Evolutionary conservation across 148 eudicot species (phyloP).

Genomic region (Cornus kousa): DNA sequence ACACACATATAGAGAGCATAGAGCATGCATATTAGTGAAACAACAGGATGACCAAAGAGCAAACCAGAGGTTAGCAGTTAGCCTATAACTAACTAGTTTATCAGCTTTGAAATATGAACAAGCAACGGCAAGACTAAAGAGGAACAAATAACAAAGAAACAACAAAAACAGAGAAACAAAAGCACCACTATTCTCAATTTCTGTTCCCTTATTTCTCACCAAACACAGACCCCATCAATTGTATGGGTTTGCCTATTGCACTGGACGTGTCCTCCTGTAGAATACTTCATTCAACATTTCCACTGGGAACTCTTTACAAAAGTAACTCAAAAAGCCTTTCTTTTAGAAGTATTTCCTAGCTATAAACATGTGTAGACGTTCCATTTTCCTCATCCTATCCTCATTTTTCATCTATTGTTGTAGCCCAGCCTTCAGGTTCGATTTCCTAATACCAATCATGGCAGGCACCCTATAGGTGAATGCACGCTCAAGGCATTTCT

Average conservation of each 20-base stretch:
- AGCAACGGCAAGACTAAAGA: neutral
- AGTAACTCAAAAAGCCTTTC: too few species aligned
- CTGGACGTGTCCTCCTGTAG: neutral
- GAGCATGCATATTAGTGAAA: neutral
- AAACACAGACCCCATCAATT: neutral
- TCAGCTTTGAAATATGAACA: constrained; percentile 7
- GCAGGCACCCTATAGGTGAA: neutral
- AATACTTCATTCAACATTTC: neutral
- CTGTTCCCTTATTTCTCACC: neutral
- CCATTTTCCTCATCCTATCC: neutral
- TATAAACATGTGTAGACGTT: too few species aligned
- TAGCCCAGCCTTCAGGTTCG: neutral
- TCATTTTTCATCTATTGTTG: neutral
- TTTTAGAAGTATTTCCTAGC: too few species aligned
- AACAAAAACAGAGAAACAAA: neutral
- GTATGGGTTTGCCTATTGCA: neutral
- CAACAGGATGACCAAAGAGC: neutral
- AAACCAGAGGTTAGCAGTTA: neutral
- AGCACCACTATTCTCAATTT: neutral
- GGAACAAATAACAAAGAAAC: neutral
- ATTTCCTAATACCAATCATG: neutral
- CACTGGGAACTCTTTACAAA: neutral
- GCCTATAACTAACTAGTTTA: neutral
- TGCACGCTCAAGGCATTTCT: neutral
- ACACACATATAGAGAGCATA: neutral